A percentile compares a stretch with the other conserved stretches of the same genome.
These are phyloP conservation scores for Globisporangium okanoganense DNA, from an alignment of 352 stramenopile species.

Conservation along the genomic window DNA sequence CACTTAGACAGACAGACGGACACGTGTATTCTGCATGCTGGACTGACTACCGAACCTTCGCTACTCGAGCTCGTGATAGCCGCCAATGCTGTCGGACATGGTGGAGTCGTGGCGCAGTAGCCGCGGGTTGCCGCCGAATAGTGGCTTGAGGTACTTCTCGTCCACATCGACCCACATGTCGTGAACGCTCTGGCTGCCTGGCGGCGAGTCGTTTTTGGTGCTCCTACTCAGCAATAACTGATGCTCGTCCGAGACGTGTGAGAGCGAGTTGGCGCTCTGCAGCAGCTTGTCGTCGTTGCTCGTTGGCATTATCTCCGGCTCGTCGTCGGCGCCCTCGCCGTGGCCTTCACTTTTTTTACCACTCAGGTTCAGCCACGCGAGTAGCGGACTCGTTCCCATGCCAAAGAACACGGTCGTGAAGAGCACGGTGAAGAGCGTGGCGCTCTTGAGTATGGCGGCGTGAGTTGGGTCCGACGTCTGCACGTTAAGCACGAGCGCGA, in stretches of 20 bases:
- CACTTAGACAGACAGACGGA: neutral
- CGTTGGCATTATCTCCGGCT: neutral
- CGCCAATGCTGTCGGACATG: neutral
- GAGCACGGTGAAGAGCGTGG: slow-evolving; percentile 55
- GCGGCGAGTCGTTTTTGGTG: slow-evolving; percentile 10
- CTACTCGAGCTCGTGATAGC: slow-evolving; percentile 4
- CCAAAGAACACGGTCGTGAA: slow-evolving; percentile 52
- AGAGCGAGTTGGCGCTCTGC: slow-evolving; percentile 1
- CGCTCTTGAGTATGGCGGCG: slow-evolving; percentile 38
- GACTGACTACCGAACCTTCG: neutral
- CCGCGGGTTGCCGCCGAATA: slow-evolving; percentile 29
- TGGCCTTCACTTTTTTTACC: neutral
- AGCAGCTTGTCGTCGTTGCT: neutral
- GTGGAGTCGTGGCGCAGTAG: slow-evolving; percentile 5
- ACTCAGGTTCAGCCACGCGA: slow-evolving; percentile 20
- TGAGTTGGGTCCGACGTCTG: slow-evolving; percentile 22
- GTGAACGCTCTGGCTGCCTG: slow-evolving; percentile 16
- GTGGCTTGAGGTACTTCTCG: slow-evolving; percentile 38
- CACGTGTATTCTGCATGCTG: neutral
- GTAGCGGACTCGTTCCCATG: slow-evolving; percentile 35
- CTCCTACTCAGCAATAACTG: neutral
- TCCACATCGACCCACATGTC: slow-evolving; percentile 30
- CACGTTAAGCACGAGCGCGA: slow-evolving; percentile 49
- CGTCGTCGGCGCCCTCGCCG: neutral
- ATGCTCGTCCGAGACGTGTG: slow-evolving; percentile 1